phyloP scores from a whole-genome alignment of 2,329 filamentous ascomycete species.

The Colletotrichum scovillei region DNA sequence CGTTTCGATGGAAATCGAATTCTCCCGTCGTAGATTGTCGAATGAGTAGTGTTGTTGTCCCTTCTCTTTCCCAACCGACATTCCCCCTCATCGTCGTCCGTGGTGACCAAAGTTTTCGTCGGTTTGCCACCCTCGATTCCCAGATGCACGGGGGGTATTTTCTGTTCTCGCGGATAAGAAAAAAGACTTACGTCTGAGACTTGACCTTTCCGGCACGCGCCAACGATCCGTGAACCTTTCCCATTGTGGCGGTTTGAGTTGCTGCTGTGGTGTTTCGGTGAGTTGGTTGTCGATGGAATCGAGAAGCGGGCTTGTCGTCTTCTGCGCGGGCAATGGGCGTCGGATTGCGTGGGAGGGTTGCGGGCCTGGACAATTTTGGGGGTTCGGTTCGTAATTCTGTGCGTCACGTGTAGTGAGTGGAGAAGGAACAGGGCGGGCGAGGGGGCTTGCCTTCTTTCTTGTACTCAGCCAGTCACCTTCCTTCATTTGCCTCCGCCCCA shows the following conservation, averaged over 20 bases:
- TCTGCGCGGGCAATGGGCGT: conserved; percentile 29
- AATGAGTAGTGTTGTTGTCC: background rate
- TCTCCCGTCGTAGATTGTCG: background rate
- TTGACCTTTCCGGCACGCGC: conserved; percentile 98
- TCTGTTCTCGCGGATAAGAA: conserved; percentile 12
- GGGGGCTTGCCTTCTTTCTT: background rate
- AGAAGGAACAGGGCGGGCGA: conserved; percentile 27
- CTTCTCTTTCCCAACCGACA: conserved; percentile 2
- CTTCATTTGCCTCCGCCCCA: background rate
- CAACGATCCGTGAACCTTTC: conserved; percentile 84
- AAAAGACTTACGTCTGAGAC: conserved; percentile 77
- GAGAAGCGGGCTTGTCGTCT: conserved; percentile 14
- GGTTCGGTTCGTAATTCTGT: conserved; percentile 27
- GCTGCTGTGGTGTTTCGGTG: conserved; percentile 34
- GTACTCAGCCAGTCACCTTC: background rate
- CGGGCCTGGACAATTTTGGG: conserved; percentile 14
- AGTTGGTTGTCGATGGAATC: conserved; percentile 34
- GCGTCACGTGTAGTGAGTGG: conserved; percentile 32
- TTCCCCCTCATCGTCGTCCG: conserved; percentile 6
- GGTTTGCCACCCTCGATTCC: conserved; percentile 7
- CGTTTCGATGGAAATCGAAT: background rate
- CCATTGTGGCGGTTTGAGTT: conserved; percentile 44
- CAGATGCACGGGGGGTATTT: background rate
- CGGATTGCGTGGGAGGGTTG: conserved; percentile 14
- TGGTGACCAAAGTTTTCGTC: conserved; percentile 12